A percentile compares a stretch with the other conserved stretches of the same genome.
phyloP scores from a whole-genome alignment of 2,329 filamentous ascomycete species.

The Aureobasidium leucospermi region DNA sequence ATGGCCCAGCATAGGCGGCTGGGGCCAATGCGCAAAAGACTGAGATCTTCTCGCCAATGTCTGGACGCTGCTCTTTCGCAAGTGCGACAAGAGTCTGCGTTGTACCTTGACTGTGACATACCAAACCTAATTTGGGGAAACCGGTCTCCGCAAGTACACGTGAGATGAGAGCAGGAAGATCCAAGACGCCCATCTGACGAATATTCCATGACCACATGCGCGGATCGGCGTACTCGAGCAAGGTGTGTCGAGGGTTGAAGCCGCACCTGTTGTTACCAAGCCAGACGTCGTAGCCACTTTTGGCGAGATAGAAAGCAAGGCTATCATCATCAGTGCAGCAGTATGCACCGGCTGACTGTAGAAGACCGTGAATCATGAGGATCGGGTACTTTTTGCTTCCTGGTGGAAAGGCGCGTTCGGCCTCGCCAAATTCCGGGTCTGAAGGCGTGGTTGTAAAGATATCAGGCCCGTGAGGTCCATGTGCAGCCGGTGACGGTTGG shows the following conservation, averaged over 20 bases:
- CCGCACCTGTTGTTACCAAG: constrained; percentile 90
- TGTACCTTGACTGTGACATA: constrained; percentile 87
- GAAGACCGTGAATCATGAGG: constrained; percentile 76
- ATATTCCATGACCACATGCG: constrained; percentile 98
- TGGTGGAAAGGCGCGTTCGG: constrained; percentile 29
- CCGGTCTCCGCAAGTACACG: constrained; percentile 75
- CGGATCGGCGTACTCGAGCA: constrained; percentile 66
- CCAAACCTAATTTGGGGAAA: constrained; percentile 72
- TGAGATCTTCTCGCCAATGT: constrained; percentile 71
- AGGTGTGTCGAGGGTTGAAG: constrained; percentile 66
- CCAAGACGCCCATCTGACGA: constrained; percentile 83
- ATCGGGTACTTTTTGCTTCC: constrained; percentile 64
- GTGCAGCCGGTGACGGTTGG: constrained; percentile 42
- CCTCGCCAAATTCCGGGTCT: constrained; percentile 24
- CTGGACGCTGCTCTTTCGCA: constrained; percentile 81
- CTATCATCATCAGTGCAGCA: constrained; percentile 86
- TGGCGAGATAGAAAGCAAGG: constrained; percentile 85
- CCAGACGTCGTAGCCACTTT: constrained; percentile 92
- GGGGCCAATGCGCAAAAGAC: constrained; percentile 89
- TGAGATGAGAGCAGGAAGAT: constrained; percentile 72
- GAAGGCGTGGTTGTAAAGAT: constrained; percentile 42
- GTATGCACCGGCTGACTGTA: constrained; percentile 83
- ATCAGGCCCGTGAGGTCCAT: constrained; percentile 51
- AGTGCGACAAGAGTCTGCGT: constrained; percentile 82
- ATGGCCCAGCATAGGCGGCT: constrained; percentile 78